Evolutionary conservation across 2,329 filamentous ascomycete species (phyloP), one percentile per base, ranked within the genome.

Genomic region (Calonectria multiphialidica): DNA sequence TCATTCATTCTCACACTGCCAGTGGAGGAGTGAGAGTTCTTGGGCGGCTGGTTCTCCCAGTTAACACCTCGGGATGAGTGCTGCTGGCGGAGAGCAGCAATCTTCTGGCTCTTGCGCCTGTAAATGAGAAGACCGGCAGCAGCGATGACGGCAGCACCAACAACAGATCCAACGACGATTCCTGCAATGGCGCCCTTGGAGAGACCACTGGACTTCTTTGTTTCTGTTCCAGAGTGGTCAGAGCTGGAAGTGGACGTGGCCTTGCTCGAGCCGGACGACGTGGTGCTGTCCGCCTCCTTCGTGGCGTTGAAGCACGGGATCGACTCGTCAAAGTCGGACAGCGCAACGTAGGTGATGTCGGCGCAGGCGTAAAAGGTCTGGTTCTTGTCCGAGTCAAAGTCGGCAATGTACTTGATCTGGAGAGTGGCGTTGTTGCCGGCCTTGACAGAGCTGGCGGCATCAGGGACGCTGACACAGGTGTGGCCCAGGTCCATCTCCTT

Each of bases 141-240:
- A n/a, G 88, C 86, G 10, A 95, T 81, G 12, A 94, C 81, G 1
- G 88, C 87, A 5, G 91, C 88, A 50, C 91, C 93, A 12, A 90
- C 85, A 10, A 96, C 82, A 3, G 91, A 88, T 37, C 94, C 94
- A 72, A 96, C 86, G 2, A 93, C 93, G 71, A 94, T 92, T 1
- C 94, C 94, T 3, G 94, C 94, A 78, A 96, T 95, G 23, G 90
- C 89, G 49, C 93, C 93, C 23, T 90, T 90, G 16, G 91, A 92
- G 13, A 95, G 86, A 3, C 80, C 81, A 65, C 73, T 76, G 70
- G 76, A 77, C 71, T 77, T 75, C 66, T 76, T 77, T 49, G 74
- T 77, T 5, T 47, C 44, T 25, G 49, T 59, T 0, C 23, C 47
- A 2, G 67, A 64, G 37, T 28, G 47, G 18, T 72, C 64, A 10